Conservation (phyloP, 108 stramenopile genomes). For the Nitzschia sp. region DNA sequence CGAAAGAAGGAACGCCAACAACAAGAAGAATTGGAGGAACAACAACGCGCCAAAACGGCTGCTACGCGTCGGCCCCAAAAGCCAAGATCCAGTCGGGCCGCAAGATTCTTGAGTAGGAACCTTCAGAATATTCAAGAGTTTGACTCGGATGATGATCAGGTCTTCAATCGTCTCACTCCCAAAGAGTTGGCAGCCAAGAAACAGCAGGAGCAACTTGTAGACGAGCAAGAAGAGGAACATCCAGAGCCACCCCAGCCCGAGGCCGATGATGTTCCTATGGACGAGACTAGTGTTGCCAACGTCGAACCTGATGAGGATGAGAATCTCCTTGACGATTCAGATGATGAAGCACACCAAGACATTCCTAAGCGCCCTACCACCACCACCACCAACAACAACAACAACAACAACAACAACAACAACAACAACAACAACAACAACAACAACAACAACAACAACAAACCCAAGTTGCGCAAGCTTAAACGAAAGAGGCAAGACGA, state of each 20-base stretch:
- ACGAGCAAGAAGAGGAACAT: slow-evolving; percentile 4
- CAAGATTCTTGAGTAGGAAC: slow-evolving; percentile 5
- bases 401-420: slow-evolving; percentile 15
- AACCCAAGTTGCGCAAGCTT: background rate
- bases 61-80: background rate
- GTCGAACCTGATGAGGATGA: no score
- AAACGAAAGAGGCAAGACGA: slow-evolving; percentile 20
- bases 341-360: background rate
- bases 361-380: background rate
- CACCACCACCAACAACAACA: background rate
- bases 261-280: no score
- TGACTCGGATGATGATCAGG: slow-evolving; percentile 16
- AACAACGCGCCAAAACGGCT: background rate
- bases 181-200: background rate
- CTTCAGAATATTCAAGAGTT: slow-evolving; percentile 9
- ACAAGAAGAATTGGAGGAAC: background rate
- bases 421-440: background rate
- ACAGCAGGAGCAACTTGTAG: background rate
- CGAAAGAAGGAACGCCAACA: background rate
- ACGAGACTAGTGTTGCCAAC: no score
- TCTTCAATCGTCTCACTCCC: slow-evolving; percentile 1
- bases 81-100: background rate
- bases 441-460: background rate
- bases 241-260: no score
- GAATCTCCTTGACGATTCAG: no score